phyloP scores from a whole-genome alignment of 139 green algal genomes.

The Chlorella sp. region DNA sequence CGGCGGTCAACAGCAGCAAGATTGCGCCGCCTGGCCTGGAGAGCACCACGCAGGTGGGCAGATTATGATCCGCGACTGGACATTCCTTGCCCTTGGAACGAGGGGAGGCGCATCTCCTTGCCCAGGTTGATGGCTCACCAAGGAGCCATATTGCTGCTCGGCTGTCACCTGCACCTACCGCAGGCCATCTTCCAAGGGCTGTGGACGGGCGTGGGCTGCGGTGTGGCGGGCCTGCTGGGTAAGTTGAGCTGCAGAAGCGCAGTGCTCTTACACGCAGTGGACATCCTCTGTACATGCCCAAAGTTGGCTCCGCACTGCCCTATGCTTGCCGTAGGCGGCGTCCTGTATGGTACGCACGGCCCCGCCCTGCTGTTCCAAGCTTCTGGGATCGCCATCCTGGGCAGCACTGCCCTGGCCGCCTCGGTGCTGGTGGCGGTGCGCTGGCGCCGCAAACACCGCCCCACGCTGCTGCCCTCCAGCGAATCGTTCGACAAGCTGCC shows the following conservation, averaged over 20 bases:
- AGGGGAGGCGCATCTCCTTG: no score
- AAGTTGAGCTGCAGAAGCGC: background rate
- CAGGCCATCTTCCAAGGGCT: constrained; percentile 39
- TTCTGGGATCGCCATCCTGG: constrained; percentile 6
- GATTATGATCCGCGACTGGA: no score
- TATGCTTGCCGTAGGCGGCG: background rate
- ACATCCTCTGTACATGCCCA: background rate
- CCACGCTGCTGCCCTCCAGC: background rate
- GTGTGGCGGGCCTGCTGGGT: constrained; percentile 29
- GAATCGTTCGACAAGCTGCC: background rate
- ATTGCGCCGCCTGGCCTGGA: constrained; percentile 43
- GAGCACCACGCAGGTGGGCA: background rate
- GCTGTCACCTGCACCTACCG: background rate
- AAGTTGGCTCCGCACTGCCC: background rate
- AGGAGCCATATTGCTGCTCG: background rate
- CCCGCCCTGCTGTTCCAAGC: background rate
- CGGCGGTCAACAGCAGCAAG: constrained; percentile 38
- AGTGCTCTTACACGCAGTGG: background rate
- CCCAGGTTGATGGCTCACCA: background rate
- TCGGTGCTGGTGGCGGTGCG: background rate
- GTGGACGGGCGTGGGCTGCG: constrained; percentile 35
- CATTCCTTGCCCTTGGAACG: no score
- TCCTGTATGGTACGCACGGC: constrained; percentile 14
- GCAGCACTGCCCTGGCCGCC: background rate
- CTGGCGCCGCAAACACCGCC: constrained; percentile 2